Percentiles rank a stretch among this genome's conserved stretches.
Conservation (phyloP, 2,329 filamentous ascomycete species). For the Parascedosporium putredinis region DNA sequence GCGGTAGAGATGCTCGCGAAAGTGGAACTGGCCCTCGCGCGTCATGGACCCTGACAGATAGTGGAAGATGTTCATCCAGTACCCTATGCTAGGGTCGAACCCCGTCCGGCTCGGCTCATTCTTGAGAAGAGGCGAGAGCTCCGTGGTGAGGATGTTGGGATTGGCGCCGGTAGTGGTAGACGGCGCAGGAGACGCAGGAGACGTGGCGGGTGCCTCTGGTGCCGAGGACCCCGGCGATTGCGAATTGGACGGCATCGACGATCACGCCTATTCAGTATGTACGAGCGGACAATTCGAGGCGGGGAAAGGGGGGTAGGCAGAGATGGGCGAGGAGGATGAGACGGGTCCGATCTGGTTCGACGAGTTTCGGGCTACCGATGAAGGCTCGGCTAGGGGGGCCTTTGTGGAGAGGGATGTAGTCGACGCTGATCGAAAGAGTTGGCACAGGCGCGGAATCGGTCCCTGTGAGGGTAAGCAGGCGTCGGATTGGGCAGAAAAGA, state of each 20-base stretch:
- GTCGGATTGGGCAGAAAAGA: background rate
- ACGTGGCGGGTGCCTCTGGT: background rate
- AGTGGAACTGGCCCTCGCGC: conserved; percentile 58
- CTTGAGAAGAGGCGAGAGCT: conserved; percentile 7
- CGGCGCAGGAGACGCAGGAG: background rate
- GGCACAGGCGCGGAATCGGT: background rate
- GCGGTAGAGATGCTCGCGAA: conserved; percentile 65
- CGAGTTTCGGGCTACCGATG: background rate
- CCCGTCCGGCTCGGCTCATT: conserved; percentile 53
- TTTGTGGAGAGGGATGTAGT: no score
- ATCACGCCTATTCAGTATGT: no score
- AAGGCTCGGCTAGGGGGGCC: no score
- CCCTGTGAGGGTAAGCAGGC: background rate
- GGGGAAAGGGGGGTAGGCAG: background rate
- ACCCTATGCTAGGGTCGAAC: conserved; percentile 48
- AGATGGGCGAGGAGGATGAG: background rate
- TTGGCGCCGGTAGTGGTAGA: conserved; percentile 5
- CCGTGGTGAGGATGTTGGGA: background rate
- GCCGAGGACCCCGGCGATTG: background rate
- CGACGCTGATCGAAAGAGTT: background rate
- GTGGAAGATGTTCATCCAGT: conserved; percentile 80
- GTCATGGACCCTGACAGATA: conserved; percentile 67
- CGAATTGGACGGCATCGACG: background rate
- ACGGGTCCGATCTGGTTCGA: background rate
- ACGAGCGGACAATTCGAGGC: no score